These are phyloP conservation scores for Fusarium albidum DNA, from an alignment of 2,329 filamentous ascomycete genomes.

Conservation along the genomic window DNA sequence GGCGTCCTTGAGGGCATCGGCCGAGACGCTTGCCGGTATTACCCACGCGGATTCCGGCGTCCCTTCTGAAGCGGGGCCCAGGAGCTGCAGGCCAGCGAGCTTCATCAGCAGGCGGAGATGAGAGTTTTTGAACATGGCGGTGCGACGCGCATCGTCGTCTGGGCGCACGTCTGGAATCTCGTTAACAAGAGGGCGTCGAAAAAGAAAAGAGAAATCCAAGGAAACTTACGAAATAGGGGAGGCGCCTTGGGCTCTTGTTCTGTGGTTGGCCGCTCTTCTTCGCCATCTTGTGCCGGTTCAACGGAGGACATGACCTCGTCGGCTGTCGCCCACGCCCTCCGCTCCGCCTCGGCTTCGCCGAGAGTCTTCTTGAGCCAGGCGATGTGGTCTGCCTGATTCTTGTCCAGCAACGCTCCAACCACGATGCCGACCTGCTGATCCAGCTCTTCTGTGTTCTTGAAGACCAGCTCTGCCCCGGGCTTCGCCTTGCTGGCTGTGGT, in stretches of 20 bases:
- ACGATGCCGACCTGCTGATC: conserved; percentile 81
- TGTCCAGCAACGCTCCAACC: conserved; percentile 81
- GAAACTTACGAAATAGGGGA: conserved; percentile 46
- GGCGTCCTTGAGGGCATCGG: conserved; percentile 71
- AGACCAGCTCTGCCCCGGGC: conserved; percentile 82
- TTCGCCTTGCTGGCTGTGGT: conserved; percentile 66
- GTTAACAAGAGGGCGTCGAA: conserved; percentile 39
- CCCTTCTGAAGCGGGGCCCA: conserved; percentile 66
- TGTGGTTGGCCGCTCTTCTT: conserved; percentile 39
- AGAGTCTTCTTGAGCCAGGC: conserved; percentile 83
- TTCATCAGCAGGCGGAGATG: conserved; percentile 86
- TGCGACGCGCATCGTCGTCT: conserved; percentile 71
- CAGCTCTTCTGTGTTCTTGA: conserved; percentile 74
- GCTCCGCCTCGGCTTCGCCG: conserved; percentile 72
- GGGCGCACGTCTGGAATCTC: conserved; percentile 63
- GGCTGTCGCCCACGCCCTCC: conserved; percentile 79
- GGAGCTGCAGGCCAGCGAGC: conserved; percentile 73
- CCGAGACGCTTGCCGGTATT: conserved; percentile 71
- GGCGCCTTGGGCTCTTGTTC: conserved; percentile 41
- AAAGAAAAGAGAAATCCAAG: neutral
- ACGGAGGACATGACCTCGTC: conserved; percentile 64
- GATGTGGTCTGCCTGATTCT: conserved; percentile 78
- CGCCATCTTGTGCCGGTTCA: conserved; percentile 46
- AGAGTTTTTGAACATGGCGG: conserved; percentile 87
- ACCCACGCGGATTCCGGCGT: conserved; percentile 81